Percentiles rank a stretch among this genome's conserved stretches.
These are phyloP conservation scores for Acorus gramineus DNA, from an alignment of 106 monocot genomes.

Conservation along the genomic window DNA sequence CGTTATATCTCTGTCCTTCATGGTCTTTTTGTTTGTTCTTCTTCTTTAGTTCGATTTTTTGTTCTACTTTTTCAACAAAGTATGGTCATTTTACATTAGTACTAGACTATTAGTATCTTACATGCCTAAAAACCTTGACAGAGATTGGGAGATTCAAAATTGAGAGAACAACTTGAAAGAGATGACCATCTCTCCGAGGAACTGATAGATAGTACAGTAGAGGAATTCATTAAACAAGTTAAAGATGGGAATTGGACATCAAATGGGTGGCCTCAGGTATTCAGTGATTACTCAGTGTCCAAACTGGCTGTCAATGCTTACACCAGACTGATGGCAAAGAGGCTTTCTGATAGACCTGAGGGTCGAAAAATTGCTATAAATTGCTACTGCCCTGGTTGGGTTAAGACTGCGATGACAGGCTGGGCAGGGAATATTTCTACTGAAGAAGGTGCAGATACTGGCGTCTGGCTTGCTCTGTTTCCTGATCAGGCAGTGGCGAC, in stretches of 20 bases:
- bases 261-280: conserved; percentile 71
- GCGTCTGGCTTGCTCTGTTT: conserved; percentile 58
- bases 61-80: background rate
- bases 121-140: conserved; percentile 13
- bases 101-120: too few species aligned
- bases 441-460: conserved; percentile 83
- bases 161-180: conserved; percentile 51
- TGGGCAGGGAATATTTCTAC: conserved; percentile 71
- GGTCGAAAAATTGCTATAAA: conserved; percentile 61
- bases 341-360: conserved; percentile 37
- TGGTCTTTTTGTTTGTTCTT: too few species aligned
- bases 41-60: background rate
- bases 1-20: too few species aligned
- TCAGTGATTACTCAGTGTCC: conserved; percentile 81
- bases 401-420: conserved; percentile 86
- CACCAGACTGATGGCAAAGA: conserved; percentile 52
- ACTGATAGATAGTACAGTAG: conserved; percentile 50
- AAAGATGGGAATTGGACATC: conserved; percentile 41
- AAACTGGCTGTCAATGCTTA: conserved; percentile 80
- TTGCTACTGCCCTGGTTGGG: conserved; percentile 94
- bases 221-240: conserved; percentile 57
- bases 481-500: conserved; percentile 6
- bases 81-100: background rate
- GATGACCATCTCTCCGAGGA: conserved; percentile 64
- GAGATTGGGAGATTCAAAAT: conserved; percentile 48